Conservation (phyloP, 2,329 filamentous ascomycete genomes). For the Pseudocercospora musae region DNA sequence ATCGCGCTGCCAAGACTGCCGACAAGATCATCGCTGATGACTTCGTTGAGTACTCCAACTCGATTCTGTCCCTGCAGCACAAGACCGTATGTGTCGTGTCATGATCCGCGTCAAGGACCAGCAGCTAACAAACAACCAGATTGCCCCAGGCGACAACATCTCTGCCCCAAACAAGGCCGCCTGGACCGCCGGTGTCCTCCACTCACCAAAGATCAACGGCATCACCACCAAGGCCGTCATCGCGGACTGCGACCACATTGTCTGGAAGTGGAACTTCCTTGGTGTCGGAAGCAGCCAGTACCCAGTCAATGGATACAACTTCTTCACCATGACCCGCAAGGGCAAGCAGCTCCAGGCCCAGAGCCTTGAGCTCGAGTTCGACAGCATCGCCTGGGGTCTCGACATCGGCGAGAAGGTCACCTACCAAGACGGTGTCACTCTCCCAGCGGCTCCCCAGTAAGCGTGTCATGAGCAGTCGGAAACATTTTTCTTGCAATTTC, state of each 20-base stretch:
- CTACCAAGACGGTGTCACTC: conserved; percentile 3
- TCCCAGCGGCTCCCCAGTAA: background rate
- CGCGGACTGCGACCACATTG: conserved; percentile 11
- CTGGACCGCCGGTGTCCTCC: conserved; percentile 5
- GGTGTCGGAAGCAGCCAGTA: conserved; percentile 8
- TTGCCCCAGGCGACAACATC: background rate
- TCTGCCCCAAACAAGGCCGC: conserved; percentile 1
- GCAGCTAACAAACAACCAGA: too few relatives aligned
- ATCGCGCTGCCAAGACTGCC: conserved; percentile 2
- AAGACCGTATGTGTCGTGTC: background rate
- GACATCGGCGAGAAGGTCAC: conserved; percentile 3
- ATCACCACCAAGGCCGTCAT: conserved; percentile 14
- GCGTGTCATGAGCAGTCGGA: background rate
- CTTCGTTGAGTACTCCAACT: conserved; percentile 16
- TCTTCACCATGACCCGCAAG: conserved; percentile 1
- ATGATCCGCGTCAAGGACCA: too few relatives aligned
- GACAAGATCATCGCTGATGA: conserved; percentile 13
- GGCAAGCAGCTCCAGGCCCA: conserved; percentile 5
- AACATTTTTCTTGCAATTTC: too few relatives aligned
- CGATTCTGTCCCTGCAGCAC: conserved; percentile 14
- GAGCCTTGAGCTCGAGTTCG: conserved; percentile 7
- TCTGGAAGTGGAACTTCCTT: conserved; percentile 17
- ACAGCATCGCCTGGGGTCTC: conserved; percentile 13
- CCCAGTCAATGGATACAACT: conserved; percentile 14
- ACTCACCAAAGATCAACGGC: background rate